phyloP scores from a whole-genome alignment of 1,139 yeast genomes.

The Geotrichum histeridarum region DNA sequence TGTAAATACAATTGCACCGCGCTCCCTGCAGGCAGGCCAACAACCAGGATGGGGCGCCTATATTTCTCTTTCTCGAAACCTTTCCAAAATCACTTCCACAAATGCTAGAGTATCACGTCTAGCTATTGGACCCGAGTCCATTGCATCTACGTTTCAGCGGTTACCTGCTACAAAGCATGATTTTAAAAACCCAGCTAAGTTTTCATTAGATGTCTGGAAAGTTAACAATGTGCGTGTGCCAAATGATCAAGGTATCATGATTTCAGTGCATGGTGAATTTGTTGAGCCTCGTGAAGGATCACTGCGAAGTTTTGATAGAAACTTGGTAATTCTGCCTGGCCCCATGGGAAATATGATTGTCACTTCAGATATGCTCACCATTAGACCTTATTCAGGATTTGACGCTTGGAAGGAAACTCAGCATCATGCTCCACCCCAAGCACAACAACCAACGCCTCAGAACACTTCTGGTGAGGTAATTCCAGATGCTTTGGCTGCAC shows the following conservation, averaged over 20 bases:
- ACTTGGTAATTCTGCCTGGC: slow-evolving; percentile 66
- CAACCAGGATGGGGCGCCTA: slow-evolving; percentile 32
- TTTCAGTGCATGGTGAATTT: slow-evolving; percentile 78
- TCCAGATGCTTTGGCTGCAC: slow-evolving; percentile 28
- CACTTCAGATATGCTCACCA: slow-evolving; percentile 73
- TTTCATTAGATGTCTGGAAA: slow-evolving; percentile 75
- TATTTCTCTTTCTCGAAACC: slow-evolving; percentile 64
- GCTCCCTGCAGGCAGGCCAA: slow-evolving; percentile 21
- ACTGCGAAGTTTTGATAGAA: slow-evolving; percentile 77
- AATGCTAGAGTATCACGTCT: slow-evolving; percentile 54
- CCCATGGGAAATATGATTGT: slow-evolving; percentile 66
- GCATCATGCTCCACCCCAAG: background rate
- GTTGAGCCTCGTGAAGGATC: slow-evolving; percentile 54
- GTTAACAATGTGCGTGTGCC: slow-evolving; percentile 41
- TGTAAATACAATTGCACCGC: slow-evolving; percentile 45
- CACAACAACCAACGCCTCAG: slow-evolving; percentile 19
- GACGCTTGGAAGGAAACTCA: slow-evolving; percentile 50
- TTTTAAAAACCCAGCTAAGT: slow-evolving; percentile 57
- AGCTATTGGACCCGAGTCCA: slow-evolving; percentile 66
- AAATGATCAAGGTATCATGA: slow-evolving; percentile 67
- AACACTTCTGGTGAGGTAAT: slow-evolving; percentile 23
- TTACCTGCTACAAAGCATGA: slow-evolving; percentile 76
- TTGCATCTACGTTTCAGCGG: slow-evolving; percentile 54
- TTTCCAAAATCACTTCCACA: slow-evolving; percentile 60
- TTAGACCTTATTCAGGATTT: slow-evolving; percentile 57